Evolutionary conservation across 2,329 filamentous ascomycete genomes (phyloP), one percentile per base, ranked within the genome.

Genomic region (Claviceps arundinis): DNA sequence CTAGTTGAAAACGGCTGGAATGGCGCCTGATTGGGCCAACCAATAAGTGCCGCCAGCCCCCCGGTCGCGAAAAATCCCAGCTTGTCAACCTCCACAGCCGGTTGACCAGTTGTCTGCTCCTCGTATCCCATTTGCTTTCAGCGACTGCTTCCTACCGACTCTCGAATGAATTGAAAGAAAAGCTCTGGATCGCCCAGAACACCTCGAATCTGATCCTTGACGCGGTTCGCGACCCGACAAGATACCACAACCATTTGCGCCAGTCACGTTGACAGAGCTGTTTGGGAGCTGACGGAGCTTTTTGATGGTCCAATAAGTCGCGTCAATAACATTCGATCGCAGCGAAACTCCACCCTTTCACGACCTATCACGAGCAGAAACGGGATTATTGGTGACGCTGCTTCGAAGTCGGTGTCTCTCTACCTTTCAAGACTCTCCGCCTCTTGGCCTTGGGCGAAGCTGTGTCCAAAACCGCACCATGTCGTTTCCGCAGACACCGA

Each of bases 401-500:
- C 41, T 44, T 16, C 48, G 41, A 16, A 37, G 30, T 24, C 24
- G 26, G 42, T 7, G 11, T 30, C 11, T n/a, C 19, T 41, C 37
- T 38, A 17, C 19, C 30, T 13, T 11, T 5, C 26, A 42, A 40
- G 44, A 24, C 40, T 34, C 16, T 17, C 24, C 7, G 24, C 14
- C 14, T 48, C 34, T n/a, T 19, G 40, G 44, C 45, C 34, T n/a
- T 19, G 40, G 44, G 13, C 37, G 47, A 50, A 45, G 53, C 37
- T 37, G 38, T 37, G 47, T 41, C 19, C 5, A 9, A 5, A 58
- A 57, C 34, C 55, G 60, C 62, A 59, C 54, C 59, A 82, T 82
- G 79, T 72, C 78, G 50, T 77, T 78, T 57, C 68, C 73, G 24
- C 70, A 71, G 58, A 71, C 87, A 52, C 87, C 87, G 41, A 76